Percentiles rank a stretch among this genome's conserved stretches.
Conservation (phyloP, 305 asterid species). For the Fraxinus nigra region DNA sequence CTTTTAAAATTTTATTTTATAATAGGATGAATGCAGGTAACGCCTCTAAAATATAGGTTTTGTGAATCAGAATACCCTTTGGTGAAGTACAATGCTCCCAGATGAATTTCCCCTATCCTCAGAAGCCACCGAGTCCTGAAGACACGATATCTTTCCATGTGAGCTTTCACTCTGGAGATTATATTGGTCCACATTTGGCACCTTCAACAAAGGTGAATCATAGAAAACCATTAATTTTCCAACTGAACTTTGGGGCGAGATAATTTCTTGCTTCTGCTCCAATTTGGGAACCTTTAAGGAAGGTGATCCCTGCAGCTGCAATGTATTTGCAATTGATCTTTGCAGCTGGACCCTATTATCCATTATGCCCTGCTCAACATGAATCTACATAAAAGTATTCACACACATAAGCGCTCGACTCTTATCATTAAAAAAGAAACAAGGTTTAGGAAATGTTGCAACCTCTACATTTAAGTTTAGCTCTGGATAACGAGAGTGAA, state of each 20-base stretch:
- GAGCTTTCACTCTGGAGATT: constrained; percentile 14
- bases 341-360: constrained; percentile 8
- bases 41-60: not conserved
- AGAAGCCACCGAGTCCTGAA: constrained; percentile 16
- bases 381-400: constrained; percentile 38
- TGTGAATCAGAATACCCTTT: constrained; percentile 20
- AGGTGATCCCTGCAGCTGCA: constrained; percentile 19
- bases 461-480: constrained; percentile 52
- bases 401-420: constrained; percentile 6
- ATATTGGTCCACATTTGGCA: constrained; percentile 22
- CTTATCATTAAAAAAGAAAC: constrained; percentile 4
- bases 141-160: constrained; percentile 2
- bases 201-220: constrained; percentile 15
- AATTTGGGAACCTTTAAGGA: not conserved
- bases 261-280: constrained; percentile 6
- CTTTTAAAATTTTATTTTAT: not conserved
- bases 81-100: constrained; percentile 5
- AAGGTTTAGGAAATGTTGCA: constrained; percentile 3
- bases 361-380: constrained; percentile 27
- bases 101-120: constrained; percentile 9
- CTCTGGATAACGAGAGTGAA: constrained; percentile 55
- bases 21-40: not conserved
- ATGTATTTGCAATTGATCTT: constrained; percentile 5
- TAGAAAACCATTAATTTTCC: constrained; percentile 10
- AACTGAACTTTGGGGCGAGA: constrained; percentile 13